Base-by-base conservation (phyloP, 2,329 filamentous ascomycete genomes). In the Colletotrichum sp. region DNA sequence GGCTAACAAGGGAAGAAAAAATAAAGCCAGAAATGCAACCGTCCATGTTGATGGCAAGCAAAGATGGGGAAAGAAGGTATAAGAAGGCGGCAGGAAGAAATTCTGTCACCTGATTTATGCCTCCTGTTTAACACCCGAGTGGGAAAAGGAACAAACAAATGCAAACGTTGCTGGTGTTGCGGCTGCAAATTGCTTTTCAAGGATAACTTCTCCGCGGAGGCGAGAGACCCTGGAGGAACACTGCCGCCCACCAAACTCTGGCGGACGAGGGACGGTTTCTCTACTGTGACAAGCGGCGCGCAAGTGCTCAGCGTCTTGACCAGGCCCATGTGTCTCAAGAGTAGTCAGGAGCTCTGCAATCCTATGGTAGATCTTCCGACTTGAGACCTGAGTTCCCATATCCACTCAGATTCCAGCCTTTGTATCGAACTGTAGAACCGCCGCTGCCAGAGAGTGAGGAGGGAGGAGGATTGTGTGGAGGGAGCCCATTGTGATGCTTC, bases 381-480 rank as follows among this genome's bases (percentile, higher is more conserved):
- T 83, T 83, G 69, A 84, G 82, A 73, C 83, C 84, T 61, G 83
- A 84, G 77, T 85, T 85, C 69, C 85, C 84, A 81, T 87, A 84
- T 79, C 84, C 84, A 77, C 82, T 83, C 44, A 84, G 78, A 77
- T 86, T 84, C 86, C 84, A 86, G 60, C 83, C 84, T 65, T 84
- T 81, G 76, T 86, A 86, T 71, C 82, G 83, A 52, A 80, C 79
- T 19, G 80, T 77, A 59, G 80, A 74, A 19, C 72, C 67, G 13
- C 75, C 65, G 44, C 64, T 72, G 44, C 79, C 68, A 55, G 81
- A 79, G 3, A 81, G 74, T 39, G 79, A 75, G 32, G 79, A 80
- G 9, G 83, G 79, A 34, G 84, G 82, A 8, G 85, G 83, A 66
- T 78, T 77, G 48, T 84, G 85, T 30, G 84, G 81, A 32, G 82